Evolutionary conservation across 2,329 filamentous ascomycete genomes (phyloP), one percentile per base, ranked within the genome.

Genomic region (Pseudogymnoascus verrucosus): DNA sequence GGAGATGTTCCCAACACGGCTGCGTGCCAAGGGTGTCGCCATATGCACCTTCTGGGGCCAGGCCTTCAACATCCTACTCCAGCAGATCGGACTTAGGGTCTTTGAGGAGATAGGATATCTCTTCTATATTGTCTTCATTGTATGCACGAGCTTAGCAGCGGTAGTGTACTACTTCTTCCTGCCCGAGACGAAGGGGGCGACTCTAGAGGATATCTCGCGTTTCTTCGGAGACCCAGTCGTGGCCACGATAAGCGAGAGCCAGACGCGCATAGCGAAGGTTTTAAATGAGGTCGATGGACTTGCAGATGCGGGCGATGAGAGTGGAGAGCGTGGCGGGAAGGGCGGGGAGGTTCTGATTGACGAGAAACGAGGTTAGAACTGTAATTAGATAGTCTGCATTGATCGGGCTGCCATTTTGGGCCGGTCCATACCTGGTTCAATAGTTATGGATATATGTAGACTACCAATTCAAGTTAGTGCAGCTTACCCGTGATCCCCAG

Each of bases 1-100:
- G 4, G 86, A 89, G 71, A 88, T 89, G 64, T 89, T 84, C 70
- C 86, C 86, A 2, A 79, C 88, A 39, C 88, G 88, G 71, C 80
- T 88, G 63, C 83, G 63, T 10, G 61, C 61, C 40, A 62, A 66
- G 40, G 64, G 63, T 21, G 37, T 40, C 14, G 63, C 63, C 14
- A 61, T 66, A 31, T 54, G 47, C n/a, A 63, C 63, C 28, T 63
- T 65, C 59, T 62, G 44, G 60, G 64, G 44, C 21, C 60, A 62
- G 37, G 61, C 61, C 28, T 62, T 62, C 8, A n/a, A 36, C 6
- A 63, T 65, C 36, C 42, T 61, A 3, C 42, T 66, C 39, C 40
- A 59, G 36, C 40, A 62, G 14, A 62, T 62, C 6, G 61, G 61
- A 11, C 61, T 62, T 5, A 57, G 57, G 28, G 61, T 62, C 5